phyloP scores from a whole-genome alignment of 768 basidiomycete genomes.

The Asterophora parasitica region DNA sequence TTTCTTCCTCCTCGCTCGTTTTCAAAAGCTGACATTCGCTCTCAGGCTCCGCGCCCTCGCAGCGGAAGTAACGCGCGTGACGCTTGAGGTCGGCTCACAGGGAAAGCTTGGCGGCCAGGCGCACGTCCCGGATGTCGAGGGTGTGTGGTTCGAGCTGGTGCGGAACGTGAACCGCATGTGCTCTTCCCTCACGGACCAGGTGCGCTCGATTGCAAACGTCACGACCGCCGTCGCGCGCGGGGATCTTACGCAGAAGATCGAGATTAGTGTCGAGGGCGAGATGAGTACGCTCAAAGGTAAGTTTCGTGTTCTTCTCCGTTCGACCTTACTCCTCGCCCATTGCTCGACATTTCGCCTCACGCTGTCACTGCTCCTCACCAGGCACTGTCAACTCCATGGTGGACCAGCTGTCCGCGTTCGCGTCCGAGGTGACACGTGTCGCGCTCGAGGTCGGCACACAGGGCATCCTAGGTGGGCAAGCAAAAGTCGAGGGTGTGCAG shows the following conservation, averaged over 20 bases:
- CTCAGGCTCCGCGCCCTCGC: constrained; percentile 56
- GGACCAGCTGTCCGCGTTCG: constrained; percentile 82
- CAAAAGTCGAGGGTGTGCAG: constrained; percentile 84
- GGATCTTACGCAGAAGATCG: constrained; percentile 89
- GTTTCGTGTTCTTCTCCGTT: constrained; percentile 4
- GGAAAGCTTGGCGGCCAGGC: constrained; percentile 89
- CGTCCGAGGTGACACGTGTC: constrained; percentile 77
- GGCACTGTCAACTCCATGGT: constrained; percentile 93
- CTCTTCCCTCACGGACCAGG: constrained; percentile 72
- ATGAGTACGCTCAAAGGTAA: constrained; percentile 73
- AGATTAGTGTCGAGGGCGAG: constrained; percentile 82
- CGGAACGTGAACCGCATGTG: constrained; percentile 81
- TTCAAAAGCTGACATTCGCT: no score
- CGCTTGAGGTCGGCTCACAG: constrained; percentile 81
- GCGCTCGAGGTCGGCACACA: constrained; percentile 89
- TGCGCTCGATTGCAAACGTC: constrained; percentile 78
- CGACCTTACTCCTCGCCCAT: no score
- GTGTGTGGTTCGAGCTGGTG: constrained; percentile 86
- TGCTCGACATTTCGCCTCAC: no score
- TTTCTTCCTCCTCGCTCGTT: no score
- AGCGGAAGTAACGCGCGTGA: constrained; percentile 80
- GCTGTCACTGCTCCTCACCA: constrained; percentile 18
- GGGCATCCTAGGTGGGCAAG: constrained; percentile 88
- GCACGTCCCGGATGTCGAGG: constrained; percentile 82
- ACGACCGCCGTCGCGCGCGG: constrained; percentile 89